A percentile compares a stretch with the other conserved stretches of the same genome.
Conservation (phyloP, 2,329 filamentous ascomycete species). For the Domatiomyces catenatus region DNA sequence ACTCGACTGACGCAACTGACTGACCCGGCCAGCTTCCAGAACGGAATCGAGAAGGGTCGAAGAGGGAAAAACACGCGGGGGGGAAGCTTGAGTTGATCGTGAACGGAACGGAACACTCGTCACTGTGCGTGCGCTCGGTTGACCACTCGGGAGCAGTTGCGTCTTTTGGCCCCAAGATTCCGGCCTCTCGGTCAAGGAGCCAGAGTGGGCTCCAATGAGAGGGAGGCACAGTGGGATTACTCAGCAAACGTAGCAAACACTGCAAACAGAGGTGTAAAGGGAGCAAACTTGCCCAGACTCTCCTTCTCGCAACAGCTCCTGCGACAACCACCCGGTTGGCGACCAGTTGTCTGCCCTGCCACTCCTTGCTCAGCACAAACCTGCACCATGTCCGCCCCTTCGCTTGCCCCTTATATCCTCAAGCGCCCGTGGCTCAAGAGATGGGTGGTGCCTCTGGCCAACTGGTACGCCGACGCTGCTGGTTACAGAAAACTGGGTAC, state of each 20-base stretch:
- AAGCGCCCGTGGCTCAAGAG: constrained; percentile 75
- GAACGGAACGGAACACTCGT: not conserved
- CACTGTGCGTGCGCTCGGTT: not conserved
- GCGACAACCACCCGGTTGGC: not conserved
- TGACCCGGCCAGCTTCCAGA: not conserved
- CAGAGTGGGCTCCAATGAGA: too few species aligned
- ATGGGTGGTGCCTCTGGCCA: constrained; percentile 64
- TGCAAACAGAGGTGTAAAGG: not conserved
- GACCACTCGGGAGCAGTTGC: not conserved
- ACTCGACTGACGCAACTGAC: too few species aligned
- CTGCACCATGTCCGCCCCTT: constrained; percentile 52
- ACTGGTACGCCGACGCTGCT: constrained; percentile 77
- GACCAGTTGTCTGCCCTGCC: not conserved
- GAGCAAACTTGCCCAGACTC: not conserved
- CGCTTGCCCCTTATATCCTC: constrained; percentile 59
- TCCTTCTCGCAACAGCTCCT: not conserved
- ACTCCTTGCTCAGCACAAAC: constrained; percentile 4
- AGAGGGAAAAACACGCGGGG: not conserved
- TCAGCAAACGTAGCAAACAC: not conserved
- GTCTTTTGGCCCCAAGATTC: not conserved
- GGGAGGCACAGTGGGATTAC: not conserved
- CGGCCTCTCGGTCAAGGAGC: not conserved
- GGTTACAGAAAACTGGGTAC: constrained; percentile 89
- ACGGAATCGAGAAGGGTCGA: not conserved
- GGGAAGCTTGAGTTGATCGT: not conserved